A percentile compares a stretch with the other conserved stretches of the same genome.
These are phyloP conservation scores for Pseudogymnoascus verrucosus DNA, from an alignment of 2,329 filamentous ascomycete species.

Conservation along the genomic window DNA sequence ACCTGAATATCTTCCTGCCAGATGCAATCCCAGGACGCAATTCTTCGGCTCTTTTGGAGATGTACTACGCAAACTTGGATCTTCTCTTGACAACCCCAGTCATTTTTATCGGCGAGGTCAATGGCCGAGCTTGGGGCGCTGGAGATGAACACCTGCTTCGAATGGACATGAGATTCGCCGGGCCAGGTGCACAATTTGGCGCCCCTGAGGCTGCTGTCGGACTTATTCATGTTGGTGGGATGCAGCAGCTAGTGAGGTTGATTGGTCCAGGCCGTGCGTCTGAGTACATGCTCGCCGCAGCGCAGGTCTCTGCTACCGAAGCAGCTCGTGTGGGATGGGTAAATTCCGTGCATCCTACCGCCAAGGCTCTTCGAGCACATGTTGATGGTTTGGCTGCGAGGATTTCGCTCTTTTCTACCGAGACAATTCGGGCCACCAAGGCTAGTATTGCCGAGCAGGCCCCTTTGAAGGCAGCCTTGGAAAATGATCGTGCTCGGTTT, in stretches of 20 bases:
- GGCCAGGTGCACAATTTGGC: conserved; percentile 9
- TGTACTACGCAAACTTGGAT: background rate
- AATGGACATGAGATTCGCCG: conserved; percentile 15
- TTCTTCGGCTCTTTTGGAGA: background rate
- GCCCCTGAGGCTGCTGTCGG: conserved; percentile 11
- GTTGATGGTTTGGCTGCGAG: background rate
- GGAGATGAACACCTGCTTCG: conserved; percentile 14
- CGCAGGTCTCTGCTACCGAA: conserved; percentile 11
- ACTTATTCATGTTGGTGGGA: conserved; percentile 11
- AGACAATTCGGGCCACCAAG: background rate
- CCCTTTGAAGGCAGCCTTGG: background rate
- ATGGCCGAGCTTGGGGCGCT: conserved; percentile 10
- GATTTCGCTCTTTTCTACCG: background rate
- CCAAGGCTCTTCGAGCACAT: background rate
- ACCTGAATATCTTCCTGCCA: background rate
- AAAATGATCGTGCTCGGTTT: background rate
- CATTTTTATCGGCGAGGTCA: conserved; percentile 12
- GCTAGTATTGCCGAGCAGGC: background rate
- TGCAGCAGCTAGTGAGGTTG: conserved; percentile 11
- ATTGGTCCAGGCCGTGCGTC: conserved; percentile 14
- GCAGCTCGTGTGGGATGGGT: conserved; percentile 15
- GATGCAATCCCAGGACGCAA: background rate
- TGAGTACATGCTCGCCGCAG: conserved; percentile 14
- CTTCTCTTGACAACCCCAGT: background rate
- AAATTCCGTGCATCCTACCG: conserved; percentile 7